Base-by-base conservation (phyloP, 2,329 filamentous ascomycete species). In the Alternaria consortialis region DNA sequence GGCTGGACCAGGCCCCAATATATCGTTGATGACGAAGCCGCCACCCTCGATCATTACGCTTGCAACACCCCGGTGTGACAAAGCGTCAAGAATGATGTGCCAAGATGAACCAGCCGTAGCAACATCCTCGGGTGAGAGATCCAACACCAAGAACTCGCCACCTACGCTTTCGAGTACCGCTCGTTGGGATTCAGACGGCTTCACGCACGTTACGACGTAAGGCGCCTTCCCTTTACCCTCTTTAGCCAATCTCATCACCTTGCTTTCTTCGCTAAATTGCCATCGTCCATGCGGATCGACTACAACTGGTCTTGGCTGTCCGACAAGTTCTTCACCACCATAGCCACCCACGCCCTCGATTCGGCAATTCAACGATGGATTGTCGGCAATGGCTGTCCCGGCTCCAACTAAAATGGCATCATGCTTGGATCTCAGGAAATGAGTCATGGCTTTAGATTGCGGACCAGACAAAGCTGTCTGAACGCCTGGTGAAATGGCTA, bases 21-120 rank as follows among this genome's bases (percentile, higher is more conserved):
- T 80, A 37, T 90, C 87, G 74, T 95, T 96, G 74, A 98, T 92
- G 34, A 97, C 88, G 11, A 84, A 83, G 0, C 87, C 94, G 11
- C 94, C 94, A 0, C 94, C 94, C 77, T 98, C 94, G 50, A 98
- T 85, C 94, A 97, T 97, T 59, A 97, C 84, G 74, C 93, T 97
- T 53, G 80, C 78, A 44, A 97, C 80, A 1, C 88, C 88, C 68
- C 32, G 47, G 31, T 57, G n/a, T 27, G 27, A 34, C 27, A 60
- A 23, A 34, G 58, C 53, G 27, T 48, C 47, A 3, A 60, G n/a
- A 11, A 60, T 53, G 20, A 57, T 47, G 23, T 60, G 53, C 58
- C 58, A 60, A 11, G 44, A 23, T 15, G 51, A 53, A 17, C 37
- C 31, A 27, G 27, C 23, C 7, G 34, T 25, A 29, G 25, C 36